Percentiles rank a stretch among this genome's conserved stretches.
phyloP scores from a whole-genome alignment of 352 stramenopile genomes.

The Globisporangium nunn region DNA sequence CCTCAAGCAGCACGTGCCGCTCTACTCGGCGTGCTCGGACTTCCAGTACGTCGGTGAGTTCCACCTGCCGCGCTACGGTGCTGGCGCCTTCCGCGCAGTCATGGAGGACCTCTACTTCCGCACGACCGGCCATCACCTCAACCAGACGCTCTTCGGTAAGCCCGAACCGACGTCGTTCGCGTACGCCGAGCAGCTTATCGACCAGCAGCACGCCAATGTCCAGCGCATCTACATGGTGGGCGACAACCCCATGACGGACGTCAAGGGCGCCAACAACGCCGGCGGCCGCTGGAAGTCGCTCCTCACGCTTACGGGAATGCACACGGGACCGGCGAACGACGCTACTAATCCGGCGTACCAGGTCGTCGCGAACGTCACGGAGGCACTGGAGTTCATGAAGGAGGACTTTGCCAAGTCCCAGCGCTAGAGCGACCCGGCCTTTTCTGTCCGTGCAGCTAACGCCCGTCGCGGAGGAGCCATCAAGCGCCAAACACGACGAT shows the following conservation, averaged over 20 bases:
- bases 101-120: constrained; percentile 68
- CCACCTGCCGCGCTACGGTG: constrained; percentile 73
- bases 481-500: background rate
- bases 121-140: constrained; percentile 68
- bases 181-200: constrained; percentile 74
- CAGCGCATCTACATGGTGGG: constrained; percentile 84
- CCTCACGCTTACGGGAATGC: constrained; percentile 79
- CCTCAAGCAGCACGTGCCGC: constrained; percentile 31
- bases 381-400: constrained; percentile 73
- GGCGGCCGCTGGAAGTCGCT: constrained; percentile 80
- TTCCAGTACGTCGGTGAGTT: constrained; percentile 87
- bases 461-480: background rate
- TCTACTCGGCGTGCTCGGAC: constrained; percentile 84
- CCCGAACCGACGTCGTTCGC: constrained; percentile 66
- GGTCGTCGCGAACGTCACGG: constrained; percentile 62
- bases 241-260: constrained; percentile 80
- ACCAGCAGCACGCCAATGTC: constrained; percentile 55
- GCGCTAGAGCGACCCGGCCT: background rate
- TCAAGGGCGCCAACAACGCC: constrained; percentile 69
- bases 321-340: constrained; percentile 62
- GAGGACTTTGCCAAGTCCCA: constrained; percentile 39
- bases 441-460: too few species aligned
- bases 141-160: constrained; percentile 76
- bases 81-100: constrained; percentile 71
- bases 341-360: constrained; percentile 52